These are phyloP conservation scores for Kingdonia uniflora DNA, from an alignment of 164 flowering plant genomes.

Conservation along the genomic window DNA sequence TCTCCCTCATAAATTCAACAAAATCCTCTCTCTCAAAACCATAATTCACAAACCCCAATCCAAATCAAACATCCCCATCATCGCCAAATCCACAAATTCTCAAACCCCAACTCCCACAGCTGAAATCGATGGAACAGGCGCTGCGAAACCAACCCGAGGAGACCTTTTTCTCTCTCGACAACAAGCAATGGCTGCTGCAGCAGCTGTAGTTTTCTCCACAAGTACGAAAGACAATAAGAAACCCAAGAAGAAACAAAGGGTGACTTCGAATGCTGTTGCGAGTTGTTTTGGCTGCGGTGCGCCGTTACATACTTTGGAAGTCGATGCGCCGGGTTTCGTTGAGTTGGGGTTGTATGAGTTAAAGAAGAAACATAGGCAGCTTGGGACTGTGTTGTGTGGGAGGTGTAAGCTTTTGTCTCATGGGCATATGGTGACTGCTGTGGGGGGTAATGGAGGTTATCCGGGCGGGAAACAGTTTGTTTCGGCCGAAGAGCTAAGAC, in stretches of 20 bases:
- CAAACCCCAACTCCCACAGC: slow-evolving; percentile 14
- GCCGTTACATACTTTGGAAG: slow-evolving; percentile 68
- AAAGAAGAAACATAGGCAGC: slow-evolving; percentile 95
- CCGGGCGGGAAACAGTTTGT: slow-evolving; percentile 90
- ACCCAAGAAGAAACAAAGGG: slow-evolving; percentile 18
- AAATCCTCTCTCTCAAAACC: too few species aligned
- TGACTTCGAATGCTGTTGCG: too few species aligned
- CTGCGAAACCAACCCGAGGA: slow-evolving; percentile 78
- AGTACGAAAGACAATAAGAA: slow-evolving; percentile 30
- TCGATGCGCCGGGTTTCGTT: slow-evolving; percentile 83
- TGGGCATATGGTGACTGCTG: slow-evolving; percentile 98
- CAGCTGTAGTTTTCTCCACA: slow-evolving; percentile 18
- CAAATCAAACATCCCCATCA: slow-evolving; percentile 12
- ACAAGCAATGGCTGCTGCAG: slow-evolving; percentile 35
- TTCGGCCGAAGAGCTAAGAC: slow-evolving; percentile 78
- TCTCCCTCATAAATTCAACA: slow-evolving; percentile 19
- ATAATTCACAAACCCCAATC: neutral
- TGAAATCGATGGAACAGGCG: slow-evolving; percentile 51
- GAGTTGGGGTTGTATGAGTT: slow-evolving; percentile 58
- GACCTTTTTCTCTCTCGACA: slow-evolving; percentile 56
- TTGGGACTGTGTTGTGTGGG: slow-evolving; percentile 74
- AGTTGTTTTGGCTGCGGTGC: slow-evolving; percentile 96
- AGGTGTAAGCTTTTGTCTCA: slow-evolving; percentile 83
- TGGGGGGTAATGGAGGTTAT: slow-evolving; percentile 97
- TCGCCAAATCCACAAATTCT: slow-evolving; percentile 23